Base-by-base conservation (phyloP, 2,329 filamentous ascomycete genomes). In the Pyrenophora tritici-repentis region DNA sequence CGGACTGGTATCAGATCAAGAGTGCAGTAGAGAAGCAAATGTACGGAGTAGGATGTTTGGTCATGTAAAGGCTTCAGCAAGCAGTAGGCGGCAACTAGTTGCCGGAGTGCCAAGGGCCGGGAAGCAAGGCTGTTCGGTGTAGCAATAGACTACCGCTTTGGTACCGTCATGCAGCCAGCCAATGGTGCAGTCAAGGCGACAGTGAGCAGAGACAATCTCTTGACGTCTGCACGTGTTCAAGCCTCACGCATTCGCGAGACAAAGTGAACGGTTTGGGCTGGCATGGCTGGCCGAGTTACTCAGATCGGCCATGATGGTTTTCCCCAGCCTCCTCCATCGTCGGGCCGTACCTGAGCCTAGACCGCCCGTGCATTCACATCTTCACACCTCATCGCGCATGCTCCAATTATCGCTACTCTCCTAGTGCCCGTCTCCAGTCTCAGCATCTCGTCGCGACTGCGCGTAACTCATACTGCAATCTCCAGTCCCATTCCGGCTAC, bases 1-100 rank as follows among this genome's bases (percentile, higher is more conserved):
- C 92, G 42, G 94, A 99, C 76, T 99, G 94, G 94, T 96, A 94
- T 71, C 83, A 88, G 63, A 90, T 99, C 9, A 89, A 88, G 77
- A 85, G 84, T 58, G 86, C 91, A 57, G 94, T 99, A 5, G 94
- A 99, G 79, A 88, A 89, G 75, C 91, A 91, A 55, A 97, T 99
- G 91, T 97, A 97, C 76, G 94, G 94, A 4, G 84, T 96, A 72
- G 93, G 94, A 53, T 99, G 94, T 74, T 73, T 71, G 38, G 69
- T 95, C 36, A 97, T 97, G 91, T 97, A 65, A 72, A 44, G 47
- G 48, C 16, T 41, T 33, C 20, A 29, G 44, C 42, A 36, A 47
- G 40, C 20, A 29, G 44, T 38, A 36, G 45, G 40, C 49, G 49
- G 37, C 36, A 24, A 6, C 22, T 24, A 24, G 22, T 24, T 24